Base-by-base conservation (phyloP, 805 yeast genomes). In the Teunomyces barrocoloradensis region DNA sequence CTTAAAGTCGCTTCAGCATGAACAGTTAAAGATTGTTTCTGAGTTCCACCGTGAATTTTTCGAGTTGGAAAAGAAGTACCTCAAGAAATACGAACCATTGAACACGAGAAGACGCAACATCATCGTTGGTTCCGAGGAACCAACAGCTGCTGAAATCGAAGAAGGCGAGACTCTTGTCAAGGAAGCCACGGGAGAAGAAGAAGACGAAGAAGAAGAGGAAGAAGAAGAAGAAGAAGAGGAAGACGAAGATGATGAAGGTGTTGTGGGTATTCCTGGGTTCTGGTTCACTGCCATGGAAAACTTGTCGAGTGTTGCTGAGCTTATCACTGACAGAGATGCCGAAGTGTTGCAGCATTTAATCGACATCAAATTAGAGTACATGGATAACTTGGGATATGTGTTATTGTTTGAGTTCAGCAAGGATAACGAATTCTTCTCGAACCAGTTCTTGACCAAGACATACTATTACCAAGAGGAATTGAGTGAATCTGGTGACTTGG, bases 231-330 rank as follows among this genome's bases (percentile, higher is more conserved):
- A 66, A 4, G 77, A 66, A 1, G 77, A 68, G 9, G 78, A 66
- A 4, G 79, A 69, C 13, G 77, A 68, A n/a, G 78, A 68, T 28
- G 63, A 54, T 6, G 66, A 52, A 42, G 64, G 46, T 33, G 75
- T 66, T 27, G 75, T 75, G 52, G 99, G 99, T 53, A 81, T 94
- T 56, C 98, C 99, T 48, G 83, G 87, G 42, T 94, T 94, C 77
- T 94, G 99, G 99, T 78, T 92, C 59, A 94, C 98, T 15, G 96
- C 98, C 5, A 74, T 94, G 68, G 92, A 87, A 66, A 94, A 91
- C 71, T 75, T 94, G 57, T 81, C 83, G 25, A 82, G 87, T 25
- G 81, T 91, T 42, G 80, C 89, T 29, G 95, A 90, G 52, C 82
- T 89, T 54, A 87, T 94, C 58, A 82, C 94, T 38, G 97, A 89